Evolutionary conservation across 2,329 filamentous ascomycete genomes (phyloP), one percentile per base, ranked within the genome.

Genomic region (Curvularia eragrostidis): DNA sequence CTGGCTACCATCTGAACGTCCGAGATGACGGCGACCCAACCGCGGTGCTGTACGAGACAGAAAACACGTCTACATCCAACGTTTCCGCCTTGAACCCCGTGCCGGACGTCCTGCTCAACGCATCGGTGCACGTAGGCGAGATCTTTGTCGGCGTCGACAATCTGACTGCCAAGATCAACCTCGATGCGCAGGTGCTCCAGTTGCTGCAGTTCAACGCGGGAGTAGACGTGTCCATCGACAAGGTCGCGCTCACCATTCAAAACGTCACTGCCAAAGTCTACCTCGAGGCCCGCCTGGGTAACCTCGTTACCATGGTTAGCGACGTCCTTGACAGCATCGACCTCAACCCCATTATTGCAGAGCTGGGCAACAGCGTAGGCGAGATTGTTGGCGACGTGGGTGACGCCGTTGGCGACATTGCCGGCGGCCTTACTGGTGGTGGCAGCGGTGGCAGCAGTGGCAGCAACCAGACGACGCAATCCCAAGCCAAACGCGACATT

Each of bases 51-150:
- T 87, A 86, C 72, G 83, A 84, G 63, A 87, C 85, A 0, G 81
- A 77, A 42, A 78, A 79, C 63, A 86, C 83, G 1, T 71, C 74
- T 4, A 81, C 80, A 1, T 55, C 65, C 12, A 79, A 75, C 43
- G 65, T 80, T 19, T 78, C 77, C 6, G 66, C 76, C 1, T 77
- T 81, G 0, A 71, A 77, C 21, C 74, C 79, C 1, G 78, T 81
- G 44, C 85, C 85, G 2, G 85, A 88, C 63, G 85, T 87, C 18
- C 85, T 83, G 62, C 81, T 88, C 52, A 87, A 87, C 64, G 85
- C 85, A 8, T 82, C 80, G 1, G 81, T 87, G 0, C 80, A 78
- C 51, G 84, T 88, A 7, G 82, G 84, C 60, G 81, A 84, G 67
- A 87, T 88, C 74, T 78, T 80, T 70, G 81, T 88, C 54, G 78